phyloP scores from a whole-genome alignment of 805 yeast genomes.

The Starmerella gropengiesseri region DNA sequence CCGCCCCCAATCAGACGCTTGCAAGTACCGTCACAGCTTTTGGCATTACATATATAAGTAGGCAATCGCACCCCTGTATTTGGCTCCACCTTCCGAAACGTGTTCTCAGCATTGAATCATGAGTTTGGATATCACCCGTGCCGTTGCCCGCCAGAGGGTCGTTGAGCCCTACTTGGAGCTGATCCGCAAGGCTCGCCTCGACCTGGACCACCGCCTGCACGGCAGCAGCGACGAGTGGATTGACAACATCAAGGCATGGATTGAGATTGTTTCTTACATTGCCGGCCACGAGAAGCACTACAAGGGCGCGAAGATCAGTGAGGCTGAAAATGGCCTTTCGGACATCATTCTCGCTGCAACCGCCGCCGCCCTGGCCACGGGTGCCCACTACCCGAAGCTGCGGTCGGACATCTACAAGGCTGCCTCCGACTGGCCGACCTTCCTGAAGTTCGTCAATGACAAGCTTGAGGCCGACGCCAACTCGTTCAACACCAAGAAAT shows the following conservation, averaged over 20 bases:
- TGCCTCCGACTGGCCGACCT: neutral
- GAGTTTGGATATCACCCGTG: conserved; percentile 3
- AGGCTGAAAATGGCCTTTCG: neutral
- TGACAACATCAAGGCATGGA: conserved; percentile 1
- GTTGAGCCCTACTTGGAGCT: conserved; percentile 1
- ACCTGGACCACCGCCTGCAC: neutral
- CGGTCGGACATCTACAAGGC: neutral
- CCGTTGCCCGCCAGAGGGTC: neutral
- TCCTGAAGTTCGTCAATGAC: neutral
- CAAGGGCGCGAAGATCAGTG: neutral
- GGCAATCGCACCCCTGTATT: no score
- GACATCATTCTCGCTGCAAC: neutral
- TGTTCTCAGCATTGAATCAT: no score
- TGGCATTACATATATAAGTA: no score
- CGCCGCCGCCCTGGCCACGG: conserved; percentile 1
- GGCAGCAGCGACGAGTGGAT: conserved; percentile 5
- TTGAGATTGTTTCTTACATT: neutral
- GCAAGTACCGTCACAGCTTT: no score
- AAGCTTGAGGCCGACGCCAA: neutral
- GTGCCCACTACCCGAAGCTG: conserved; percentile 3
- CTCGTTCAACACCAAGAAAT: neutral
- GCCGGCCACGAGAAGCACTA: neutral
- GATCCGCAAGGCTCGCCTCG: conserved; percentile 1
- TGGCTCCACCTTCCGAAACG: no score
- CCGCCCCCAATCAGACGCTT: no score